phyloP scores from a whole-genome alignment of 352 stramenopile genomes.

The Phytopythium boreale region DNA sequence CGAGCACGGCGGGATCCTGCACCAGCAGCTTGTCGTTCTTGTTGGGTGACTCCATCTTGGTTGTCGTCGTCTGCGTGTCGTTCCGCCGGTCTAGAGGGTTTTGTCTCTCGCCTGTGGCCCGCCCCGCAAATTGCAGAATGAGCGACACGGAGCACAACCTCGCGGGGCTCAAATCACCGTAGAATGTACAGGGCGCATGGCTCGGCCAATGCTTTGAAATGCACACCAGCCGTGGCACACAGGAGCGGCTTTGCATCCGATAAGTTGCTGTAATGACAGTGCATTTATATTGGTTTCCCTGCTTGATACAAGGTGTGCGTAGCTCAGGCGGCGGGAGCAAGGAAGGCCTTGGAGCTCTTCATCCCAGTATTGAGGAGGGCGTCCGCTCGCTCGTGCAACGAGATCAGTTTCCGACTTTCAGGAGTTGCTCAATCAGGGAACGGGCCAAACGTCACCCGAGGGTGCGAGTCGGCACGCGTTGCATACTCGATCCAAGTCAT shows the following conservation, averaged over 20 bases:
- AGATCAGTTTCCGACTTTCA: no score
- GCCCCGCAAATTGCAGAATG: conserved; percentile 8
- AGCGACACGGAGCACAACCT: background rate
- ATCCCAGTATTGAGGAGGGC: no score
- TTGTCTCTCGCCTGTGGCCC: conserved; percentile 22
- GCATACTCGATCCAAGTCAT: conserved; percentile 1
- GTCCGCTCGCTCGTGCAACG: no score
- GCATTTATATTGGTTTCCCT: background rate
- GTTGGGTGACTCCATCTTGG: conserved; percentile 10
- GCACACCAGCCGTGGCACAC: background rate
- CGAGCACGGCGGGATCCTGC: conserved; percentile 8
- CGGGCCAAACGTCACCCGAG: no score
- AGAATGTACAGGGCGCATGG: background rate
- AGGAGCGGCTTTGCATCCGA: background rate
- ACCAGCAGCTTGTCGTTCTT: conserved; percentile 25
- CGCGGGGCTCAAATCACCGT: background rate
- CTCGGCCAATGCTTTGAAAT: background rate
- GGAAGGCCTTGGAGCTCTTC: no score
- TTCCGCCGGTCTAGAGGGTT: background rate
- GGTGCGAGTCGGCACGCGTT: background rate
- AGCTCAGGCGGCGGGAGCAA: background rate
- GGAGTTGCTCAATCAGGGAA: no score
- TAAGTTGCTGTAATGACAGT: background rate
- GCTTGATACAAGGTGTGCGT: background rate
- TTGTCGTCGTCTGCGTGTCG: background rate